Conservation (phyloP, 805 yeast genomes). For the Groenewaldozyma salmanticensis region DNA sequence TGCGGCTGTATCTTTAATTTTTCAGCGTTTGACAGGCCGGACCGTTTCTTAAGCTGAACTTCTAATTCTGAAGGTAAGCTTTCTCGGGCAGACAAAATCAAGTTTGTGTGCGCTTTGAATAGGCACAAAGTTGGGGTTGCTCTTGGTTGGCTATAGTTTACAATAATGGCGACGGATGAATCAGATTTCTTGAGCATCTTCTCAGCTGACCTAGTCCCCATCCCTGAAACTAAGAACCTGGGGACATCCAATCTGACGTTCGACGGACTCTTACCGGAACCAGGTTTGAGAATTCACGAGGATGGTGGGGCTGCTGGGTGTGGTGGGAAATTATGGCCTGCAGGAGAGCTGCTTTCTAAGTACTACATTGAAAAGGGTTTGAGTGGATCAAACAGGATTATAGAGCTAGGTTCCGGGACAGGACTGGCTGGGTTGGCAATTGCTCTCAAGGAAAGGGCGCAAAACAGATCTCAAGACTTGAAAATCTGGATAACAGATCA, state of each 20-base stretch:
- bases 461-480: constrained; percentile 16
- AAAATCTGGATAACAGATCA: constrained; percentile 43
- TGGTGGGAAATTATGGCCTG: constrained; percentile 57
- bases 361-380: constrained; percentile 30
- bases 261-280: constrained; percentile 29
- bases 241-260: constrained; percentile 33
- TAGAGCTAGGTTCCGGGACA: constrained; percentile 52
- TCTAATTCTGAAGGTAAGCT: no score
- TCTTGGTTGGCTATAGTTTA: no score
- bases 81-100: no score
- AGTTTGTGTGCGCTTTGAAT: no score
- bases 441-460: constrained; percentile 18
- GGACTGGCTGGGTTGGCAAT: constrained; percentile 40
- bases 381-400: constrained; percentile 17
- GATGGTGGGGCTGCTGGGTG: constrained; percentile 55
- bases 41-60: no score
- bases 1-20: no score
- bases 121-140: no score
- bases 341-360: constrained; percentile 45
- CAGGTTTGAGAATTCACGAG: constrained; percentile 35
- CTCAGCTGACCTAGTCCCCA: constrained; percentile 21
- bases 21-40: no score
- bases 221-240: constrained; percentile 28
- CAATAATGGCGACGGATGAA: neutral
- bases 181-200: neutral